Evolutionary conservation across 2,329 filamentous ascomycete species (phyloP), one percentile per base, ranked within the genome.

Genomic region (Anthostomella pinea): DNA sequence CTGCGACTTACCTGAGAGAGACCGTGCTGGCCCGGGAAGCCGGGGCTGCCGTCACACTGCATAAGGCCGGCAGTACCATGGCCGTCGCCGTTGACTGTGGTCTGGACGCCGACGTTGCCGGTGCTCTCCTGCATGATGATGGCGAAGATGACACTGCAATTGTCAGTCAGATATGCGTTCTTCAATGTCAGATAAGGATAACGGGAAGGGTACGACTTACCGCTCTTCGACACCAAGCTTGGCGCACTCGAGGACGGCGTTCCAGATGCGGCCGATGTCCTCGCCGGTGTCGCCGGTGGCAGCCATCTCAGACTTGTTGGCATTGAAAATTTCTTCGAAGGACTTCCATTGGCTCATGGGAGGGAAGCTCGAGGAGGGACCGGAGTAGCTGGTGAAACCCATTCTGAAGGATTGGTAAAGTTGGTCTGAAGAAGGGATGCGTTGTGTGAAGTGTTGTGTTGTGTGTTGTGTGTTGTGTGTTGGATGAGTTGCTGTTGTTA

Each of bases 51-150:
- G 20, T 52, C 52, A 30, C 57, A 57, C 49, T 67, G 64, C 64
- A 68, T 66, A 24, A 67, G 49, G n/a, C 65, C 64, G 11, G 58
- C 62, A 3, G 61, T 63, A 24, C 19, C 17, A 34, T 58, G 55
- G 11, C 53, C 51, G 35, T 66, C 62, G 13, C 35, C 39, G 46
- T 62, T 58, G 28, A n/a, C 43, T 21, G 63, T 64, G 13, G 62
- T 65, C 3, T 21, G 28, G 10, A 64, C 62, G 9, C 60, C 62
- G 18, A 67, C 62, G 39, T 64, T 55, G 19, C 64, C 64, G 33
- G 53, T 56, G 42, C 56, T 63, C 52, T 67, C 65, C 50, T 67
- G 61, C 60, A 67, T 66, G 43, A 67, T 65, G 43, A 67, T 64
- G 33, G 49, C 54, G 31, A 67, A 54, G 43, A 66, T 61, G 28